Conservation (phyloP, 2,329 filamentous ascomycete genomes). For the Macrophomina tecta region DNA sequence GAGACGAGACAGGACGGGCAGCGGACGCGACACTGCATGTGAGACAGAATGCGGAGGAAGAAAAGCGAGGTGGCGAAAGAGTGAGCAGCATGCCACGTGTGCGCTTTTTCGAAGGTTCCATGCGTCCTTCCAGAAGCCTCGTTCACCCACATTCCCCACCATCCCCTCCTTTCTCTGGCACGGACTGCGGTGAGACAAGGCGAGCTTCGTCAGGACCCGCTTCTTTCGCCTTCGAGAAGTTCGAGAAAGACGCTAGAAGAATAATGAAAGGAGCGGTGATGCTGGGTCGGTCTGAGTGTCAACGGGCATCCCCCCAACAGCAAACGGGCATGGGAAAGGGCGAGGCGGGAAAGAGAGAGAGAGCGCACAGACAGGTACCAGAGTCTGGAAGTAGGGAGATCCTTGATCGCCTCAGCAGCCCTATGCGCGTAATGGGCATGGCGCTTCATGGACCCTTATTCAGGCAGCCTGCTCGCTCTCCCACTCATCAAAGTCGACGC, state of each 20-base stretch:
- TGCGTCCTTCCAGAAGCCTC: conserved; percentile 18
- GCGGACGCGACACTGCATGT: neutral
- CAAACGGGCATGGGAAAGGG: conserved; percentile 8
- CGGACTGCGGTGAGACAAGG: neutral
- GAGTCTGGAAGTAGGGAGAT: conserved; percentile 13
- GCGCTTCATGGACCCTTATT: conserved; percentile 5
- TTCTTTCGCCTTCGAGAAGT: conserved; percentile 4
- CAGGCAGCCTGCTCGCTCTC: conserved; percentile 8
- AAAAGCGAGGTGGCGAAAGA: neutral
- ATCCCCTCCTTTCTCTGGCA: no score
- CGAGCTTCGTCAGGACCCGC: neutral
- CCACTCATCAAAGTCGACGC: conserved; percentile 10
- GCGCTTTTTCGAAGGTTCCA: neutral
- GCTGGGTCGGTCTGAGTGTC: conserved; percentile 12
- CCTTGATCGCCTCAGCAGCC: conserved; percentile 19
- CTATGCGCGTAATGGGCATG: conserved; percentile 26
- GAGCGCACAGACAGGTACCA: conserved; percentile 22
- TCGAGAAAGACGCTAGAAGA: conserved; percentile 18
- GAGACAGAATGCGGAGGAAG: conserved; percentile 9
- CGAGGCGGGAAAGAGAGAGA: neutral
- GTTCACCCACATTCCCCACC: conserved; percentile 19
- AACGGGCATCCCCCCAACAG: neutral
- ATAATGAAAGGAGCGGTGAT: conserved; percentile 24
- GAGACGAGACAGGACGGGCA: neutral
- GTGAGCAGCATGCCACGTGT: conserved; percentile 2